Evolutionary conservation across 2,329 filamentous ascomycete species (phyloP), one percentile per base, ranked within the genome.

Genomic region (Alternaria dauci): DNA sequence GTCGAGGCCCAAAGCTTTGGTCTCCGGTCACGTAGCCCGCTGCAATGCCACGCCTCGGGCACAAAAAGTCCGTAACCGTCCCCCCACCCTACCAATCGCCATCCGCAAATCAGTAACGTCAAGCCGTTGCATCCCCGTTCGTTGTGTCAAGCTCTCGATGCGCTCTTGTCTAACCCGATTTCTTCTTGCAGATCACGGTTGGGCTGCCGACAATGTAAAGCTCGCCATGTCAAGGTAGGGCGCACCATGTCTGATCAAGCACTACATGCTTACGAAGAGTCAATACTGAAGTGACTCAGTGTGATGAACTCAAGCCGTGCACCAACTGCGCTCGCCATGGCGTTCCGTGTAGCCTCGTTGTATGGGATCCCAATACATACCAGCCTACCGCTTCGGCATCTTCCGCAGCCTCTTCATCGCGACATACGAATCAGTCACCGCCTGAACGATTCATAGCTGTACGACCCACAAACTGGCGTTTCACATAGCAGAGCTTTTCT

Each of bases 301-400:
- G 77, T 63, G 76, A 79, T 57, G 77, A 79, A 65, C 70, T 71
- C 32, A 77, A 74, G 56, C 77, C 77, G 11, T 79, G 77, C 56
- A 75, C 73, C 20, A 77, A 74, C 60, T 79, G 77, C 64, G 67
- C 73, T 43, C 70, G 76, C 54, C 77, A 79, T 65, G 71, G 74
- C 36, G 76, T 78, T 14, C 65, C 69, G 51, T 79, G 77, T 62
- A 78, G 74, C 60, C 69, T 79, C 6, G 55, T 76, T 52, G 68
- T 68, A 41, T 66, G 66, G 62, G 71, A 74, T 52, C 63, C 63
- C 14, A 66, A 67, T 61, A 61, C 63, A 32, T 50, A 59, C 26
- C 57, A 61, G 12, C 59, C 62, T 52, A 39, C 66, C 8, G 43
- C 64, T 25, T 58, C 65, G 30, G 59, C 66, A 50, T 41, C 63